Conservation (phyloP, 805 yeast genomes). For the Maudiozyma turicensis region DNA sequence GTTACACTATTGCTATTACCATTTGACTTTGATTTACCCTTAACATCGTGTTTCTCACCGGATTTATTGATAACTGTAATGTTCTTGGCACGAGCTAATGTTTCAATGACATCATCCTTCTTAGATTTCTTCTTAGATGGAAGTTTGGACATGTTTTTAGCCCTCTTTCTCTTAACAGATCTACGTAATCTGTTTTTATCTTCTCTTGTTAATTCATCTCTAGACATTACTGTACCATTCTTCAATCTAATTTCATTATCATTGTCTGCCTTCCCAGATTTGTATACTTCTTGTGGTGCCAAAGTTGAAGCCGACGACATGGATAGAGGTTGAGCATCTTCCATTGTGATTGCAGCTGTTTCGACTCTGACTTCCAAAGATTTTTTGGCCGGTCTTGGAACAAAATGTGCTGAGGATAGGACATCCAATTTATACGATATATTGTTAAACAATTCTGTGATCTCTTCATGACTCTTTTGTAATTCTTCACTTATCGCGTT, state of each 20-base stretch:
- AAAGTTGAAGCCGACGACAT: slow-evolving; percentile 61
- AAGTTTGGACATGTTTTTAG: slow-evolving; percentile 35
- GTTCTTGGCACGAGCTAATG: slow-evolving; percentile 63
- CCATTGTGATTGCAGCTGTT: slow-evolving; percentile 78
- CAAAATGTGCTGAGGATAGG: slow-evolving; percentile 85
- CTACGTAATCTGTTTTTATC: slow-evolving; percentile 83
- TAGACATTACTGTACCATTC: slow-evolving; percentile 72
- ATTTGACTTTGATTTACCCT: slow-evolving; percentile 48
- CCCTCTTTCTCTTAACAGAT: slow-evolving; percentile 72
- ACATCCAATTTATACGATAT: slow-evolving; percentile 74
- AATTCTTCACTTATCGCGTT: slow-evolving; percentile 53
- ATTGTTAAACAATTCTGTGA: slow-evolving; percentile 50
- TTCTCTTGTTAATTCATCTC: slow-evolving; percentile 71
- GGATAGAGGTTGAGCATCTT: slow-evolving; percentile 90
- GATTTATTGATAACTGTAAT: slow-evolving; percentile 67
- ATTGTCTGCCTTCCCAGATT: slow-evolving; percentile 36
- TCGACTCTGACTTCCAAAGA: slow-evolving; percentile 74
- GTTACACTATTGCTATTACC: background rate
- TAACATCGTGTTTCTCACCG: slow-evolving; percentile 66
- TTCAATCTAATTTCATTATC: slow-evolving; percentile 58
- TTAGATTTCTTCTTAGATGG: slow-evolving; percentile 37
- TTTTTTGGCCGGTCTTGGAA: slow-evolving; percentile 83
- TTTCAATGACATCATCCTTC: slow-evolving; percentile 55
- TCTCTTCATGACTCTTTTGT: slow-evolving; percentile 67
- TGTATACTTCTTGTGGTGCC: slow-evolving; percentile 93